Conservation (phyloP, 345 rosid genomes). For the Populus pruinosa region DNA sequence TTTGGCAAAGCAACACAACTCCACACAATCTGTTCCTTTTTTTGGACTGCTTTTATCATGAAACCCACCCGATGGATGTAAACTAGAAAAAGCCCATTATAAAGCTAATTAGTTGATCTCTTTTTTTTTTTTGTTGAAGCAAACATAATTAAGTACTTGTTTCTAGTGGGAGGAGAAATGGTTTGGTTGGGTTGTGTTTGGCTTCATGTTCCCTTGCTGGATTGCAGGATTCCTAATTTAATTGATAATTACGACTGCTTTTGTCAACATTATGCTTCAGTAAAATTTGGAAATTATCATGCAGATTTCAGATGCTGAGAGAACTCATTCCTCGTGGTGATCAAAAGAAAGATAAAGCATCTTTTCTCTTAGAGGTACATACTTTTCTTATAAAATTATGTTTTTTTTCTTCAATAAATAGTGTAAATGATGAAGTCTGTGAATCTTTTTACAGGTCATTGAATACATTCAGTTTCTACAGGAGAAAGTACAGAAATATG, state of each 20-base stretch:
- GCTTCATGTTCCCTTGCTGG: neutral
- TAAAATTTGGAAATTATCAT: conserved; percentile 1
- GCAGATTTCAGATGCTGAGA: conserved; percentile 91
- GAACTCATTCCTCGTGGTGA: conserved; percentile 82
- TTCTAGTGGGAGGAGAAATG: neutral
- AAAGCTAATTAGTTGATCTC: neutral
- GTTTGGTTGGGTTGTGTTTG: neutral
- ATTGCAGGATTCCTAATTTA: neutral
- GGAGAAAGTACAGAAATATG: conserved; percentile 67
- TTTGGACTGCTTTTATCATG: neutral
- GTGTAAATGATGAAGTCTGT: conserved; percentile 4
- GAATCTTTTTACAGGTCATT: conserved; percentile 57
- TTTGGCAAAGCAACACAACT: neutral
- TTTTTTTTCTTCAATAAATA: neutral
- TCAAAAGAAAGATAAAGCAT: conserved; percentile 95
- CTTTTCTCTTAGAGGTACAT: conserved; percentile 83
- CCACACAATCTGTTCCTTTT: neutral
- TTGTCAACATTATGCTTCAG: neutral
- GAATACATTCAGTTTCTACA: conserved; percentile 92
- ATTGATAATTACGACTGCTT: neutral
- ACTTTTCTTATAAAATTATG: neutral
- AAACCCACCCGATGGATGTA: neutral
- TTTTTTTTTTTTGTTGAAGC: neutral
- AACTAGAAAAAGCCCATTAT: neutral
- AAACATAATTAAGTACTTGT: neutral